phyloP scores from a whole-genome alignment of 2,329 filamentous ascomycete species.

The Pseudogymnoascus sp. region DNA sequence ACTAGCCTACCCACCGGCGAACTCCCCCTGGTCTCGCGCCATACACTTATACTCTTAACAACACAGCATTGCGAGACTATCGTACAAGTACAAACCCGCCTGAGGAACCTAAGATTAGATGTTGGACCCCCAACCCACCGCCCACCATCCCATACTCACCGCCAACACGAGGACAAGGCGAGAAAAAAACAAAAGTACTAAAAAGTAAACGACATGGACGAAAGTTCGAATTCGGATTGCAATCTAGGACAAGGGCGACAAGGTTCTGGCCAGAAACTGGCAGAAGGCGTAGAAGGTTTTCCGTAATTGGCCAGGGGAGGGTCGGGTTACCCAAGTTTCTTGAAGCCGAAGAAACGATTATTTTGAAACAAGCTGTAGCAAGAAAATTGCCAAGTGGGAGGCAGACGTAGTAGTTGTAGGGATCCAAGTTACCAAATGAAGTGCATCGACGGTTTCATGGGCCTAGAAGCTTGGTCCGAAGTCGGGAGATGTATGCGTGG shows the following conservation, averaged over 20 bases:
- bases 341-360: background rate
- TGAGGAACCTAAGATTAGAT: conserved; percentile 6
- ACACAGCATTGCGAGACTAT: conserved; percentile 5
- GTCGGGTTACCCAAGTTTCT: conserved; percentile 21
- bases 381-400: background rate
- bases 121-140: background rate
- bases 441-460: background rate
- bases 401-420: conserved; percentile 13
- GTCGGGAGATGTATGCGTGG: conserved; percentile 11
- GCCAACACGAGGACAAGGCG: background rate
- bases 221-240: background rate
- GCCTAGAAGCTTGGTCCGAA: conserved; percentile 13
- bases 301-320: conserved; percentile 4
- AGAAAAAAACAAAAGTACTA: background rate
- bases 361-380: background rate
- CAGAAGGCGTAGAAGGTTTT: background rate
- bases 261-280: background rate
- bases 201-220: background rate
- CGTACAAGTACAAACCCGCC: conserved; percentile 7
- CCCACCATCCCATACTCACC: conserved; percentile 2
- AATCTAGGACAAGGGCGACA: background rate
- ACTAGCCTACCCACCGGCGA: conserved; percentile 1
- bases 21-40: background rate
- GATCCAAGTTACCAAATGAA: conserved; percentile 1
- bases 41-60: conserved; percentile 2